phyloP scores from a whole-genome alignment of 2,329 filamentous ascomycete genomes.

The Sodiomyces alkalinus region DNA sequence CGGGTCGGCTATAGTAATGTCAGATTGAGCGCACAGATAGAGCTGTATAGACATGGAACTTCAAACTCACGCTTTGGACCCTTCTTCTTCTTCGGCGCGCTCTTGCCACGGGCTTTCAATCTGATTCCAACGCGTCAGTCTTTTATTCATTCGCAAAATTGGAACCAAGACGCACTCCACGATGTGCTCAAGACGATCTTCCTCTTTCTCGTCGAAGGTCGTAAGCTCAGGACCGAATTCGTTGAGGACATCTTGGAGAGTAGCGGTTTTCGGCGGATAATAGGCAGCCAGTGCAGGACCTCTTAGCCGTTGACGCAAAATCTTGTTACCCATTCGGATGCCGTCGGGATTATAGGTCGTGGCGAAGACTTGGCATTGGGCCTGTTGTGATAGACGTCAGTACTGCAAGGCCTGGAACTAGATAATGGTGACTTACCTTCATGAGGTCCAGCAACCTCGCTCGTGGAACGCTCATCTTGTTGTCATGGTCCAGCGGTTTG shows the following conservation, averaged over 20 bases:
- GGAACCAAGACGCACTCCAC: slow-evolving; percentile 38
- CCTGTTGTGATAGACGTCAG: slow-evolving; percentile 30
- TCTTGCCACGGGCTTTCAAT: slow-evolving; percentile 69
- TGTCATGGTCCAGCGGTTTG: slow-evolving; percentile 12
- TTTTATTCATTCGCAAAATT: too few species aligned
- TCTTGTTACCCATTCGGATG: slow-evolving; percentile 74
- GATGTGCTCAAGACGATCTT: slow-evolving; percentile 65
- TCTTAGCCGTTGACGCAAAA: slow-evolving; percentile 74
- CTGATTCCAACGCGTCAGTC: slow-evolving; percentile 26
- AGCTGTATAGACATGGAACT: neutral
- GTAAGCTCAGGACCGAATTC: slow-evolving; percentile 51
- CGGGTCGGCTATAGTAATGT: slow-evolving; percentile 21
- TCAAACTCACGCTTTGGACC: slow-evolving; percentile 19
- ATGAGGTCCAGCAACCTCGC: slow-evolving; percentile 55
- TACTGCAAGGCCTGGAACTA: neutral
- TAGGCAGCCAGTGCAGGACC: slow-evolving; percentile 76
- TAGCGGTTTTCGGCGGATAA: slow-evolving; percentile 65
- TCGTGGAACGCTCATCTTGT: slow-evolving; percentile 46
- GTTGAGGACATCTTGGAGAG: slow-evolving; percentile 58
- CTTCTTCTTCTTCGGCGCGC: slow-evolving; percentile 77
- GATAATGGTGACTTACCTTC: slow-evolving; percentile 50
- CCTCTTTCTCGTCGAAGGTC: slow-evolving; percentile 60
- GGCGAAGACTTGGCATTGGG: slow-evolving; percentile 83
- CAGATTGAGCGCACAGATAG: slow-evolving; percentile 12
- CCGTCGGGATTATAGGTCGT: slow-evolving; percentile 79